Percentiles rank a stretch among this genome's conserved stretches.
Conservation (phyloP, 75 land plant species). For the Pinus albicaulis region DNA sequence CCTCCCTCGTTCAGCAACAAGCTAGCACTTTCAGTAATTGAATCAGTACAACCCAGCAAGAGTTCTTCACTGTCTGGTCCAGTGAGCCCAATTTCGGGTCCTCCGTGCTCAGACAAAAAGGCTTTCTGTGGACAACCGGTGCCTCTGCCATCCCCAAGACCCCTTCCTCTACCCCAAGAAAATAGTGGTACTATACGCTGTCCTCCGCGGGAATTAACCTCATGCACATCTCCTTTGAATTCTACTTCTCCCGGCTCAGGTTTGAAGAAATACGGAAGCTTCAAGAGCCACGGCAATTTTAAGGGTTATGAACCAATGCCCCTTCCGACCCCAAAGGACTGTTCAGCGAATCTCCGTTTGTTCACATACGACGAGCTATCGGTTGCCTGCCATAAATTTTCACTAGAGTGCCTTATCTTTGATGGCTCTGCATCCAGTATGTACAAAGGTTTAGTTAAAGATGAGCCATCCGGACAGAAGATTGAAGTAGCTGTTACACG, state of each 20-base stretch:
- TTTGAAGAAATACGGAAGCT: slow-evolving; percentile 36
- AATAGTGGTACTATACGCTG: slow-evolving; percentile 6
- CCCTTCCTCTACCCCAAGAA: slow-evolving; percentile 5
- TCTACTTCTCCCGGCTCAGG: slow-evolving; percentile 16
- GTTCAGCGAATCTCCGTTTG: slow-evolving; percentile 17
- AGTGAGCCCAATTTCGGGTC: slow-evolving; percentile 10
- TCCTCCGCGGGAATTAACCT: no score
- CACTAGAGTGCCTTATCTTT: slow-evolving; percentile 50
- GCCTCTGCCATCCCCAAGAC: slow-evolving; percentile 56
- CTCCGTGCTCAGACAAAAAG: slow-evolving; percentile 4
- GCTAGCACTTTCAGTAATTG: slow-evolving; percentile 9
- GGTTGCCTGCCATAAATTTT: slow-evolving; percentile 63
- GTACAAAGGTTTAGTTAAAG: slow-evolving; percentile 55
- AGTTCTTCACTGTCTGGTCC: slow-evolving; percentile 10
- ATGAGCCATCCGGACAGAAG: slow-evolving; percentile 34
- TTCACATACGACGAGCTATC: slow-evolving; percentile 66
- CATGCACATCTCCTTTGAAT: slow-evolving; percentile 7
- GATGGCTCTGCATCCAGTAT: slow-evolving; percentile 47
- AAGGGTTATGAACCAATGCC: slow-evolving; percentile 71
- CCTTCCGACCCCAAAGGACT: slow-evolving; percentile 46
- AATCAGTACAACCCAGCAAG: slow-evolving; percentile 9
- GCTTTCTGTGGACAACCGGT: slow-evolving; percentile 43
- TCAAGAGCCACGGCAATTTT: slow-evolving; percentile 29
- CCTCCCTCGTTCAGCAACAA: not conserved
- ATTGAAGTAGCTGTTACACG: slow-evolving; percentile 62